These are phyloP conservation scores for Rhinocladiella mackenziei DNA, from an alignment of 2,329 filamentous ascomycete genomes.

Conservation along the genomic window DNA sequence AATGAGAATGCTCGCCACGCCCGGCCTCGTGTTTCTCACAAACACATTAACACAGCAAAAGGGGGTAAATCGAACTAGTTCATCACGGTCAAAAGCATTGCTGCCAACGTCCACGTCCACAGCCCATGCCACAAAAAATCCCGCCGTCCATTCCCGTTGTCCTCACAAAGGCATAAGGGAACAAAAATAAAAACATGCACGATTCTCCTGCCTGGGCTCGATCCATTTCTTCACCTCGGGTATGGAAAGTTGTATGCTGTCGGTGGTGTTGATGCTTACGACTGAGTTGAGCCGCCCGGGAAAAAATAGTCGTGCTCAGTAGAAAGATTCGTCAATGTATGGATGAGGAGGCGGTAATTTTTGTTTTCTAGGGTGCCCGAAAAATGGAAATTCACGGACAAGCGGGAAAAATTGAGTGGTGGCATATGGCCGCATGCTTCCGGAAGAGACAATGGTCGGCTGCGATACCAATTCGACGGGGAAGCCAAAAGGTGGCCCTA, in stretches of 20 bases:
- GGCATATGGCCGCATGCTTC: slow-evolving; percentile 12
- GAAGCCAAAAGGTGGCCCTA: slow-evolving; percentile 45
- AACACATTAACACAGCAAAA: slow-evolving; percentile 16
- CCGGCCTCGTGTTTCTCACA: slow-evolving; percentile 5
- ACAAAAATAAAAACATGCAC: slow-evolving; percentile 11
- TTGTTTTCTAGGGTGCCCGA: slow-evolving; percentile 10
- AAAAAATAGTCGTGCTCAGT: neutral
- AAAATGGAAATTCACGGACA: slow-evolving; percentile 13
- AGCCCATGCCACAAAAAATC: slow-evolving; percentile 9
- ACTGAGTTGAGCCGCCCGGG: neutral
- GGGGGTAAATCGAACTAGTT: slow-evolving; percentile 13
- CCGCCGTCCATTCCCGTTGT: slow-evolving; percentile 8
- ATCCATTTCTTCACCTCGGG: slow-evolving; percentile 8
- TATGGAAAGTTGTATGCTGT: slow-evolving; percentile 1
- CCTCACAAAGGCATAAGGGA: slow-evolving; percentile 6
- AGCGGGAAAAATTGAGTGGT: slow-evolving; percentile 9
- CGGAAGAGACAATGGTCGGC: slow-evolving; percentile 13
- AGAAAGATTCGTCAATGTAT: slow-evolving; percentile 14
- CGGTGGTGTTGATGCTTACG: slow-evolving; percentile 5
- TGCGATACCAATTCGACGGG: slow-evolving; percentile 15
- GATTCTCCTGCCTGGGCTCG: slow-evolving; percentile 5
- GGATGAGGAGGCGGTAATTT: slow-evolving; percentile 12
- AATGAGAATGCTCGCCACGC: slow-evolving; percentile 7
- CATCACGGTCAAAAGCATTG: slow-evolving; percentile 17
- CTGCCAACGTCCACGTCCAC: slow-evolving; percentile 10